A percentile compares a stretch with the other conserved stretches of the same genome.
These are phyloP conservation scores for Magnaporthiopsis incrustans DNA, from an alignment of 2,329 filamentous ascomycete species.

Conservation along the genomic window DNA sequence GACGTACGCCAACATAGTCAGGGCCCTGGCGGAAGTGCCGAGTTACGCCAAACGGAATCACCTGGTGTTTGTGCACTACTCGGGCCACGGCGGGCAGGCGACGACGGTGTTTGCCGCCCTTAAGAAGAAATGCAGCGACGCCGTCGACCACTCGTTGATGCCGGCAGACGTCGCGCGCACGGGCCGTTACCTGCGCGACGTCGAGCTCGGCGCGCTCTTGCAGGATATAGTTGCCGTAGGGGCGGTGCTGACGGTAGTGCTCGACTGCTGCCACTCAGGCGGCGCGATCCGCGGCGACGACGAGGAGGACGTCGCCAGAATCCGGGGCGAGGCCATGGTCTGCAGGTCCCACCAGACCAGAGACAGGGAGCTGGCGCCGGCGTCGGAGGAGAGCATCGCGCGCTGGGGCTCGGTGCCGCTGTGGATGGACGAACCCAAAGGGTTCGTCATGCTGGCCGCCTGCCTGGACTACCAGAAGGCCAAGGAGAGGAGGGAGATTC, in stretches of 20 bases:
- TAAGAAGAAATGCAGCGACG: too few species aligned
- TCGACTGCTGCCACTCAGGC: constrained; percentile 2
- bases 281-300: background rate
- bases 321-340: background rate
- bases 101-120: background rate
- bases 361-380: background rate
- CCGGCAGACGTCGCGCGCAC: background rate
- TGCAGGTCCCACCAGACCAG: background rate
- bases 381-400: background rate
- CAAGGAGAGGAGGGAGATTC: background rate
- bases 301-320: background rate
- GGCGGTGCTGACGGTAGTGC: background rate
- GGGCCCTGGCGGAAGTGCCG: background rate
- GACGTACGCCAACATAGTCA: constrained; percentile 1
- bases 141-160: background rate
- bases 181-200: background rate
- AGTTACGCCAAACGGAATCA: background rate
- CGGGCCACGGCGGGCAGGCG: constrained; percentile 1
- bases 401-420: background rate
- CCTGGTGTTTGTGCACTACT: background rate
- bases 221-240: background rate
- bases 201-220: background rate
- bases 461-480: constrained; percentile 2
- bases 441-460: background rate
- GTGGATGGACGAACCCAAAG: background rate